Percentiles rank a stretch among this genome's conserved stretches.
Evolutionary conservation across 352 stramenopile species (phyloP).

Genomic region (Pythium dissotocum): DNA sequence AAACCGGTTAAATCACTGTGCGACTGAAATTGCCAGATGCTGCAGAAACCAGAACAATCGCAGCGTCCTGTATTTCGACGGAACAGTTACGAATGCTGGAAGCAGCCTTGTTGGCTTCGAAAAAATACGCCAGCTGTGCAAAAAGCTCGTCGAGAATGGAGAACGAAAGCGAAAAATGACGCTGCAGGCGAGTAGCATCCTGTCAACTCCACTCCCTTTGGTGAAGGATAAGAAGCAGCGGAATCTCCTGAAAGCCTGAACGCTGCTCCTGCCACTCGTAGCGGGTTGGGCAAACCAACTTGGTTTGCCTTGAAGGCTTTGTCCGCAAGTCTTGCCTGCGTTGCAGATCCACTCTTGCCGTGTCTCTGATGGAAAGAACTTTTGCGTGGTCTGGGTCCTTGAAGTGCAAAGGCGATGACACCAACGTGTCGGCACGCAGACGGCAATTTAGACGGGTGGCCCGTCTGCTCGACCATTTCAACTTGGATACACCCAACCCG

Average conservation of each 20-base stretch:
- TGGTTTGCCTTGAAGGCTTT: no score
- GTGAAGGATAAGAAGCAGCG: no score
- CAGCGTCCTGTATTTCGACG: slow-evolving; percentile 4
- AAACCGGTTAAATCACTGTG: slow-evolving; percentile 1
- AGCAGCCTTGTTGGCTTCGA: slow-evolving; percentile 5
- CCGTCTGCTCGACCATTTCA: slow-evolving; percentile 5
- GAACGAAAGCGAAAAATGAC: background rate
- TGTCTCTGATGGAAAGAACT: background rate
- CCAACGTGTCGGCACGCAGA: slow-evolving; percentile 9
- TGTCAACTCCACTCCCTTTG: background rate
- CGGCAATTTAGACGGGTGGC: slow-evolving; percentile 1
- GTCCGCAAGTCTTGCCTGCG: no score
- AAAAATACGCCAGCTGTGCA: slow-evolving; percentile 17
- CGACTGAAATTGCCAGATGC: slow-evolving; percentile 18
- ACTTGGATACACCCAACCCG: slow-evolving; percentile 5
- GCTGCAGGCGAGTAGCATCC: background rate
- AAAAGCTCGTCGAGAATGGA: background rate
- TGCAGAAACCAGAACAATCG: slow-evolving; percentile 25
- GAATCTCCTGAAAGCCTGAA: no score
- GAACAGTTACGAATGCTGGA: slow-evolving; percentile 16
- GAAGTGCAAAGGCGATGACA: slow-evolving; percentile 27
- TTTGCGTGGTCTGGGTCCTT: slow-evolving; percentile 22
- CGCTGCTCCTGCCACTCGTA: no score
- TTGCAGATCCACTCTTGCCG: background rate
- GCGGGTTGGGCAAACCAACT: background rate